Evolutionary conservation across 192 early-diverging fungal genomes (phyloP), one percentile per base, ranked within the genome.

Genomic region (Paraglomus occultum): DNA sequence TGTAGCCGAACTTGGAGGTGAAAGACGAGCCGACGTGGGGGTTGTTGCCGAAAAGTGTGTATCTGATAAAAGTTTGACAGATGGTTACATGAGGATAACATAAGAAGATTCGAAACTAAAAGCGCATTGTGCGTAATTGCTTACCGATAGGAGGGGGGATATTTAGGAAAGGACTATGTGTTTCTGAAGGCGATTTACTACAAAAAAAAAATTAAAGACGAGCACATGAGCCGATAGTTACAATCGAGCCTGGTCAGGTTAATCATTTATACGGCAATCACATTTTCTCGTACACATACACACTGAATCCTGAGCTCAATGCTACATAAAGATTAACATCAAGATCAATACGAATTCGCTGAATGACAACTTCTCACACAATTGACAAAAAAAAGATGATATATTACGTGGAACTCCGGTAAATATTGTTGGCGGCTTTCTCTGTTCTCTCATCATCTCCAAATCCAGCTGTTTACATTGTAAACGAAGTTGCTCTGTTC

Each of bases 401-500:
- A 49, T 48, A 31, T 48, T 70, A 70, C 67, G 67, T 70, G 67
- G 67, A 43, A 59, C 67, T 48, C 67, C 67, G 15, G 67, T 70
- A 23, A 58, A 58, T 51, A 70, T 70, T 15, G 67, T 70, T 6
- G 53, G 67, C 12, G 67, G 67, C 18, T 70, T 70, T 55, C 59
- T 70, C 50, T 70, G 67, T 39, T 70, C 67, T 49, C 23, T 70
- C 31, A 70, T 39, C 52, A 70, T 58, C 15, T 80, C 75, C 15
- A 80, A 50, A 12, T 80, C 79, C 14, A 80, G 53, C 38, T 80
- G 75, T 51, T 80, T 80, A 9, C 73, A 64, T 60, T 80, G 79
- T 0, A 80, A 68, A 10, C 73, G 74, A 43, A 80, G 51, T 48
- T 73, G 66, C 61, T 80, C 79, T 1, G 75, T 77, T 67, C 73